Evolutionary conservation across 208 protist genomes (phyloP), one percentile per base, ranked within the genome.

Genomic region (Leishmania lainsoni): DNA sequence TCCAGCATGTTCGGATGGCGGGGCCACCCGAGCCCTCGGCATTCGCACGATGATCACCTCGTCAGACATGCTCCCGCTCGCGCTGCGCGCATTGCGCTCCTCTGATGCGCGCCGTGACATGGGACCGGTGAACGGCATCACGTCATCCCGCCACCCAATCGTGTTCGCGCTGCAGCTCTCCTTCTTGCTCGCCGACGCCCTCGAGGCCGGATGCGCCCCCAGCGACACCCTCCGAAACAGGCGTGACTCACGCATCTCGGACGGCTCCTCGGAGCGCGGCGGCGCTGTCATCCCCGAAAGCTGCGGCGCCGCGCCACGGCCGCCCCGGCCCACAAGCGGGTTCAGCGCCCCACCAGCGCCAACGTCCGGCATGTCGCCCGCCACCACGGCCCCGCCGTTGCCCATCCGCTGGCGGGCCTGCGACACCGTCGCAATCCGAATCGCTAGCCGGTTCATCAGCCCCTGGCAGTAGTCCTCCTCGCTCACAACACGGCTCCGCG

Each of bases 381-480:
- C 81, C 14, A 76, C 81, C n/a, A 82, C 73, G 2, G 80, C 72
- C 9, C 54, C 32, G 45, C 86, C 77, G 69, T 54, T 80, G 83
- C 85, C 1, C 63, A 68, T 42, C 12, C 29, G 63, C 63, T 68
- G 63, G 29, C 63, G 63, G 12, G 63, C 32, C 63, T 68, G 63
- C 63, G 8, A 45, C 63, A 68, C 63, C 6, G 63, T 68, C 32
- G 63, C 29, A 42, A 68, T 68, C 29, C 63, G 63, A 16, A 42
- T 0, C n/a, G 63, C 63, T 4, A 68, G 63, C 2, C 63, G 63
- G 63, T 42, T 68, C 63, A 68, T 16, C 63, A 68, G 63, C 32
- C 63, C 63, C 63, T 42, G 63, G 32, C 63, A 68, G 63, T 68
- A 68, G 63, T 68, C 63, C 63, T 68, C 63, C 63, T 68, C 63